Conservation (phyloP, 139 green algal genomes). For the Coelastrella sp. region DNA sequence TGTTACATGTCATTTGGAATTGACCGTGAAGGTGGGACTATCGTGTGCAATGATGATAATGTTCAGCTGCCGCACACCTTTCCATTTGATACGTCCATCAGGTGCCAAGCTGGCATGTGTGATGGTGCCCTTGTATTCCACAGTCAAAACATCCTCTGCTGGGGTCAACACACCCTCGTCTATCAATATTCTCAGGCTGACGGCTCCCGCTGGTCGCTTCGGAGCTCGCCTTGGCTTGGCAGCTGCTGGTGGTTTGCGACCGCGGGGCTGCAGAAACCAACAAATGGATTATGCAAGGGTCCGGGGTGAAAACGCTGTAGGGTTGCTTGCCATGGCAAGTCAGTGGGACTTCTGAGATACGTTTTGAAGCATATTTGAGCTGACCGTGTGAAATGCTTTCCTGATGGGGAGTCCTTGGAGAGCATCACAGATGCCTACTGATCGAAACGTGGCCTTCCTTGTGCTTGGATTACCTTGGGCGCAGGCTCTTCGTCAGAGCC, state of each 20-base stretch:
- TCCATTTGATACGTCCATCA: conserved; percentile 77
- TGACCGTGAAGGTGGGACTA: neutral
- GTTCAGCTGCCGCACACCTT: conserved; percentile 43
- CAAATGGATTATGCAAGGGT: no score
- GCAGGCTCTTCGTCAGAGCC: conserved; percentile 14
- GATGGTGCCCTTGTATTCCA: conserved; percentile 85
- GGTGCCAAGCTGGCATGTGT: conserved; percentile 65
- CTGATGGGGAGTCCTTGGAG: no score
- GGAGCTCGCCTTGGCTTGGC: conserved; percentile 26
- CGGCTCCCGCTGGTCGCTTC: conserved; percentile 48
- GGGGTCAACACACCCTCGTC: conserved; percentile 77
- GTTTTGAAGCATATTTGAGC: no score
- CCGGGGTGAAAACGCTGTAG: neutral
- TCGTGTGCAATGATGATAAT: neutral
- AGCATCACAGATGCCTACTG: neutral
- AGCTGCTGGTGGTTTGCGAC: conserved; percentile 26
- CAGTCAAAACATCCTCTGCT: conserved; percentile 71
- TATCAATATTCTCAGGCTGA: conserved; percentile 78
- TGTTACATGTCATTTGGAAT: neutral
- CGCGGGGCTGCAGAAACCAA: neutral
- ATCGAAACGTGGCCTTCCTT: neutral
- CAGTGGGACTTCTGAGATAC: neutral
- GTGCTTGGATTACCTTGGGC: conserved; percentile 1
- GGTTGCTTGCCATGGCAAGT: neutral
- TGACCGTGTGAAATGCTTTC: no score